These are phyloP conservation scores for Suhomyces coccinellae DNA, from an alignment of 1,139 yeast genomes.

Conservation along the genomic window DNA sequence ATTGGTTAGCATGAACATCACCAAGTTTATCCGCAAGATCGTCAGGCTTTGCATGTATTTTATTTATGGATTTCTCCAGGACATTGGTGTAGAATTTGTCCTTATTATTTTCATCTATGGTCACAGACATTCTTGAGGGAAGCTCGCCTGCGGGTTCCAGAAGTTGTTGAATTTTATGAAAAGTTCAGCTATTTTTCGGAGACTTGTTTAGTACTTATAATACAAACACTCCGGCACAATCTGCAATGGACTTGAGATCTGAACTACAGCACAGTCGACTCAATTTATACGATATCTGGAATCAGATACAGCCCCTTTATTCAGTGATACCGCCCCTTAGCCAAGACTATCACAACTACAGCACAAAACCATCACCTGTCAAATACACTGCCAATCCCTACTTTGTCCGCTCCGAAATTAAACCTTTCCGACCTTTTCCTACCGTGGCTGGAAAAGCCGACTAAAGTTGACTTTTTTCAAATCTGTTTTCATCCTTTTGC, in stretches of 20 bases:
- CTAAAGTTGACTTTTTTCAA: neutral
- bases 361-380: neutral
- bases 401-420: neutral
- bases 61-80: conserved; percentile 2
- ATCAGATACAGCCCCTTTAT: too few species aligned
- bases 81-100: conserved; percentile 4
- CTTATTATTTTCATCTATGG: neutral
- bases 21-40: conserved; percentile 36
- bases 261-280: too few species aligned
- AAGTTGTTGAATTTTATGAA: neutral
- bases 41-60: neutral
- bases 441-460: neutral
- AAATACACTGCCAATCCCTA: neutral
- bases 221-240: too few species aligned
- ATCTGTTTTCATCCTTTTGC: neutral
- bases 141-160: neutral
- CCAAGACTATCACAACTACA: neutral
- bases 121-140: neutral
- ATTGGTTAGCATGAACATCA: conserved; percentile 37
- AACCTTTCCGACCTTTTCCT: neutral
- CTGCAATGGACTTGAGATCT: too few species aligned
- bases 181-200: neutral
- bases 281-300: too few species aligned
- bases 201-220: neutral
- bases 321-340: neutral